phyloP scores from a whole-genome alignment of 2,329 filamentous ascomycete species.

The Paraphaeosphaeria minitans region DNA sequence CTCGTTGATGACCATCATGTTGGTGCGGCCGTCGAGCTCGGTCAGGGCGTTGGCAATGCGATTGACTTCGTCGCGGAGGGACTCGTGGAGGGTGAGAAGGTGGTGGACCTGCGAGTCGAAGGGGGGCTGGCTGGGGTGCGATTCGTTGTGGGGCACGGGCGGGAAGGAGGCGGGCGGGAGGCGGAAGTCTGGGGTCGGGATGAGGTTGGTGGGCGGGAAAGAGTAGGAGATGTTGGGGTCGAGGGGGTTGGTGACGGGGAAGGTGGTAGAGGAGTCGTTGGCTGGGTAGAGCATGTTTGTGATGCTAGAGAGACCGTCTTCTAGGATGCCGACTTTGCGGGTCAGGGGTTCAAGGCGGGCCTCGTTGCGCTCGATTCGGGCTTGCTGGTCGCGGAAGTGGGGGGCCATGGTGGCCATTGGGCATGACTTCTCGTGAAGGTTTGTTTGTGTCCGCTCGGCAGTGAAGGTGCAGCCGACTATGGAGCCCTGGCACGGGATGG shows the following conservation, averaged over 20 bases:
- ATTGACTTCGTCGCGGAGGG: slow-evolving; percentile 63
- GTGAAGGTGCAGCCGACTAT: slow-evolving; percentile 51
- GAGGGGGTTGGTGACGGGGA: slow-evolving; percentile 40
- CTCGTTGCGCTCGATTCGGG: slow-evolving; percentile 52
- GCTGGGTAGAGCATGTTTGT: slow-evolving; percentile 49
- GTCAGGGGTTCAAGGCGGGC: slow-evolving; percentile 49
- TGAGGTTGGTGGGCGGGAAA: slow-evolving; percentile 43
- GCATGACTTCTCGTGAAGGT: slow-evolving; percentile 49
- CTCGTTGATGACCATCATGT: slow-evolving; percentile 68
- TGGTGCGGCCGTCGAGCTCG: slow-evolving; percentile 65
- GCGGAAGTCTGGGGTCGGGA: slow-evolving; percentile 39
- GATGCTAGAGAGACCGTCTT: slow-evolving; percentile 51
- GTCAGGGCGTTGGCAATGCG: slow-evolving; percentile 60
- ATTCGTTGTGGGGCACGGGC: slow-evolving; percentile 33
- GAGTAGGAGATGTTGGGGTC: slow-evolving; percentile 37
- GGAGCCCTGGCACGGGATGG: slow-evolving; percentile 51
- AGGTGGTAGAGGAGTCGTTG: slow-evolving; percentile 37
- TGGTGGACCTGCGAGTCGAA: slow-evolving; percentile 60
- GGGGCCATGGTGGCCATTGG: slow-evolving; percentile 55
- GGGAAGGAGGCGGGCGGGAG: slow-evolving; percentile 43
- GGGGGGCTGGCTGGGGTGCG: slow-evolving; percentile 38
- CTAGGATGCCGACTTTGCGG: slow-evolving; percentile 52
- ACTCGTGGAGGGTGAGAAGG: slow-evolving; percentile 65
- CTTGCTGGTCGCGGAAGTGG: slow-evolving; percentile 49
- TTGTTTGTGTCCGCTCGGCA: slow-evolving; percentile 47